Base-by-base conservation (phyloP, 352 stramenopile genomes). In the Globisporangium paroecandrum region DNA sequence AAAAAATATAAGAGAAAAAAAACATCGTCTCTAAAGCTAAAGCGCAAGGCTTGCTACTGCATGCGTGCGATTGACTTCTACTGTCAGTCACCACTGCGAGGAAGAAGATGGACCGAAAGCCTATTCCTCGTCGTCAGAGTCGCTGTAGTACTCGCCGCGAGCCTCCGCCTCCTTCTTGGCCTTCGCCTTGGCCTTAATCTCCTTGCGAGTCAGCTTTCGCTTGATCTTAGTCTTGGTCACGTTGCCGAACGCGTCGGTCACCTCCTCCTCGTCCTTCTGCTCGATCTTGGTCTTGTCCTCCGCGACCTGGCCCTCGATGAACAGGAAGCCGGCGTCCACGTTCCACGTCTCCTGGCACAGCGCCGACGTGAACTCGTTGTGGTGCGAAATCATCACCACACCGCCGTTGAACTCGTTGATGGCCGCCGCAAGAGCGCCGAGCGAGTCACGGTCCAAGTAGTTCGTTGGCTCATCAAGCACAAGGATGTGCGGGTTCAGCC, bases 331-430 rank as follows among this genome's bases (percentile, higher is more conserved):
- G 46, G 82, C 78, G 0, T 93, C 91, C 1, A 99, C 88, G 74
- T 98, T 86, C 97, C 97, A 99, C 71, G 92, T 95, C 79, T 99
- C 96, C 65, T 91, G 95, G 70, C 86, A 97, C 55, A 99, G 80
- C 2, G 89, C 92, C 68, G 84, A 91, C 64, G 98, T 97, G 79
- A 99, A 99, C 76, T 98, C 96, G 70, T 97, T 94, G 94, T 98
- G 96, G 81, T 99, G 96, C 43, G 93, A 97, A 78, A 99, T 98
- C 93, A 99, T 98, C 54, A 99, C 84, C 15, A 99, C 94, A 89
- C 97, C 97, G 78, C 97, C 97, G 76, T 98, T 94, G 79, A 99
- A 99, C 49, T 94, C 87, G 72, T 98, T 91, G 73, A 99, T 99
- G 46, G 97, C 97, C 65, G 90, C 83, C 61, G 97, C 97, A 70